These are phyloP conservation scores for Phialophora tarda DNA, from an alignment of 2,329 filamentous ascomycete genomes.

Conservation along the genomic window DNA sequence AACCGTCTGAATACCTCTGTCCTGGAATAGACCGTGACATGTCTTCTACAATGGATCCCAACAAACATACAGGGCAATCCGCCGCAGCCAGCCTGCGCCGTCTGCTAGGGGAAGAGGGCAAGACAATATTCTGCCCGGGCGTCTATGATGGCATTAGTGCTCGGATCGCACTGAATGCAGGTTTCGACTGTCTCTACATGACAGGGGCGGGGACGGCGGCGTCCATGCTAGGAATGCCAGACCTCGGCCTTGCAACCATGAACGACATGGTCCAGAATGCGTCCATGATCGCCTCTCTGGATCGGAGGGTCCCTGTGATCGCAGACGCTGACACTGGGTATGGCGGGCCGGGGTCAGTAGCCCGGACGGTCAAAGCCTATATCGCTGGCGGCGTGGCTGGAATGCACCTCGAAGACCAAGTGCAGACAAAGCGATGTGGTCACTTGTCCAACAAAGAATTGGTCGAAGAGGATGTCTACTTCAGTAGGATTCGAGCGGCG, in stretches of 20 bases:
- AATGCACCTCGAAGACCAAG: constrained; percentile 62
- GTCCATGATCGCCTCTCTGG: constrained; percentile 59
- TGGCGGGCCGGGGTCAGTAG: constrained; percentile 55
- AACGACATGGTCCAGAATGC: constrained; percentile 60
- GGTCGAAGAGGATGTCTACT: constrained; percentile 45
- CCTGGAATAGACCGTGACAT: too few species aligned
- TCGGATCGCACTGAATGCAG: constrained; percentile 64
- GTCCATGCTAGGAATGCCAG: constrained; percentile 55
- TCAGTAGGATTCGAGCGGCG: constrained; percentile 48
- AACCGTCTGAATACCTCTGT: too few species aligned
- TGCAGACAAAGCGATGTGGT: constrained; percentile 48
- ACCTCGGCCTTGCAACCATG: constrained; percentile 59
- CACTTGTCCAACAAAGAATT: constrained; percentile 49
- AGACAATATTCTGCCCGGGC: constrained; percentile 52
- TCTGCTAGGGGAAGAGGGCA: neutral
- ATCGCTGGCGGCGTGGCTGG: constrained; percentile 60
- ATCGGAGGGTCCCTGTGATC: constrained; percentile 56
- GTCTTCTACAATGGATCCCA: too few species aligned
- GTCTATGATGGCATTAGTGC: constrained; percentile 68
- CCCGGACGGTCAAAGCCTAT: constrained; percentile 58
- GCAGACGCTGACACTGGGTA: constrained; percentile 61
- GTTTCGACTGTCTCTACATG: constrained; percentile 72
- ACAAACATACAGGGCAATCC: neutral
- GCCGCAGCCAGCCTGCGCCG: constrained; percentile 1
- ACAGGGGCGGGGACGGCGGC: constrained; percentile 59